These are phyloP conservation scores for Aaosphaeria pasadenensis DNA, from an alignment of 2,329 filamentous ascomycete species.

Conservation along the genomic window DNA sequence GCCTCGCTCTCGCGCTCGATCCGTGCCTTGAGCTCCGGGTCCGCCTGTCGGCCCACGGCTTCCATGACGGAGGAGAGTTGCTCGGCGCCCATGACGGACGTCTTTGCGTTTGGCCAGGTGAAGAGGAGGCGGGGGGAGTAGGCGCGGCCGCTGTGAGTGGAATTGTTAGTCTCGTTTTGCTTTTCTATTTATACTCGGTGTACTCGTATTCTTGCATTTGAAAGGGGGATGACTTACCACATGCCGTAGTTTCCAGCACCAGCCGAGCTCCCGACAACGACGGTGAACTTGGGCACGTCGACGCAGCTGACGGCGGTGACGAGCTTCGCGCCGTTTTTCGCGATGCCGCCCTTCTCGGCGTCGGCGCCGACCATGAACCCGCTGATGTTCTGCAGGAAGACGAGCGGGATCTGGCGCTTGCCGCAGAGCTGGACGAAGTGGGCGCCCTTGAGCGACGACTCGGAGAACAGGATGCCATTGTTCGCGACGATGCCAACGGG, in stretches of 20 bases:
- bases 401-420: conserved; percentile 81
- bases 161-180: not conserved
- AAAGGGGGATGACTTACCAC: conserved; percentile 56
- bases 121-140: conserved; percentile 90
- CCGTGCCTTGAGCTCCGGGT: conserved; percentile 74
- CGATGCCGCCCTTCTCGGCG: conserved; percentile 91
- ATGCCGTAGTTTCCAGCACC: conserved; percentile 98
- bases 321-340: conserved; percentile 96
- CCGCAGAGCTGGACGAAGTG: conserved; percentile 96
- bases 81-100: conserved; percentile 93
- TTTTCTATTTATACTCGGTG: too few species aligned
- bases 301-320: conserved; percentile 94
- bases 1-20: conserved; percentile 92
- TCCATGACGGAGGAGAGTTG: conserved; percentile 93
- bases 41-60: conserved; percentile 79
- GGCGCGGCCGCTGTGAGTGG: conserved; percentile 65
- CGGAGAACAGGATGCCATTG: conserved; percentile 90
- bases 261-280: conserved; percentile 89
- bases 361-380: conserved; percentile 98
- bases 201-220: not conserved
- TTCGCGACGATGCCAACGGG: conserved; percentile 92
- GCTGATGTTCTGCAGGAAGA: conserved; percentile 95
- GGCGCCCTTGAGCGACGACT: conserved; percentile 85
- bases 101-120: conserved; percentile 97
- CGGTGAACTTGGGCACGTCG: conserved; percentile 93